Conservation (phyloP, 768 basidiomycete genomes). For the Trametes gibbosa region DNA sequence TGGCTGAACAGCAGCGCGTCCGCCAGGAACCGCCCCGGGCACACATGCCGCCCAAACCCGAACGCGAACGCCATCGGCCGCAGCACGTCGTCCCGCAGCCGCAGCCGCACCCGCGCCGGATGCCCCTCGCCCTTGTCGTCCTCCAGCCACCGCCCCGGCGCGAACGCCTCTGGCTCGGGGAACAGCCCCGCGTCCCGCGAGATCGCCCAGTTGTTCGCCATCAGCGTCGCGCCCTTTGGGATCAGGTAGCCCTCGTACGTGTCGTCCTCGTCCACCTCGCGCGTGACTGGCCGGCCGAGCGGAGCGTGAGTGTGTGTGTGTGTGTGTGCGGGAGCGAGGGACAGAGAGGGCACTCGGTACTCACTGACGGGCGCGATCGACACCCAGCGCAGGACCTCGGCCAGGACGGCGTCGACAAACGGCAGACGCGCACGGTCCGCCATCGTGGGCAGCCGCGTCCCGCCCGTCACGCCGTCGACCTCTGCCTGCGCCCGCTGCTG, state of each 20-base stretch:
- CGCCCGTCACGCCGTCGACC: slow-evolving; percentile 16
- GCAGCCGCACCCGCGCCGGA: background rate
- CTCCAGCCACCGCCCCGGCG: slow-evolving; percentile 31
- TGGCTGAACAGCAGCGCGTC: slow-evolving; percentile 25
- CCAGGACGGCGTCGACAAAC: slow-evolving; percentile 19
- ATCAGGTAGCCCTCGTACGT: slow-evolving; percentile 28
- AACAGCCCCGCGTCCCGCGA: slow-evolving; percentile 29
- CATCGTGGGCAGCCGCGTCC: slow-evolving; percentile 18
- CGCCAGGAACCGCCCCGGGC: slow-evolving; percentile 21
- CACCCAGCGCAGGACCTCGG: slow-evolving; percentile 24
- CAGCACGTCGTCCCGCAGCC: slow-evolving; percentile 15
- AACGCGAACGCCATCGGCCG: slow-evolving; percentile 18
- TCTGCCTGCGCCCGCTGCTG: slow-evolving; percentile 22
- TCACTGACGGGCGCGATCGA: slow-evolving; percentile 21
- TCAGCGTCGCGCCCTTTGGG: slow-evolving; percentile 30
- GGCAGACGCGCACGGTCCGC: slow-evolving; percentile 17
- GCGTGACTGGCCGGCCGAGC: too few species aligned
- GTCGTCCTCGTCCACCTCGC: slow-evolving; percentile 22
- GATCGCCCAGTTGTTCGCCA: slow-evolving; percentile 35
- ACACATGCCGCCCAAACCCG: slow-evolving; percentile 23
- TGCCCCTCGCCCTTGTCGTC: slow-evolving; percentile 1
- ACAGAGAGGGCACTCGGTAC: background rate
- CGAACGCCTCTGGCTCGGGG: slow-evolving; percentile 30
- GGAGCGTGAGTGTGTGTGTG: too few species aligned
- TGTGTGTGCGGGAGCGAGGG: too few species aligned